Conservation (phyloP, 106 monocot species). For the Iris macrosiphon region DNA sequence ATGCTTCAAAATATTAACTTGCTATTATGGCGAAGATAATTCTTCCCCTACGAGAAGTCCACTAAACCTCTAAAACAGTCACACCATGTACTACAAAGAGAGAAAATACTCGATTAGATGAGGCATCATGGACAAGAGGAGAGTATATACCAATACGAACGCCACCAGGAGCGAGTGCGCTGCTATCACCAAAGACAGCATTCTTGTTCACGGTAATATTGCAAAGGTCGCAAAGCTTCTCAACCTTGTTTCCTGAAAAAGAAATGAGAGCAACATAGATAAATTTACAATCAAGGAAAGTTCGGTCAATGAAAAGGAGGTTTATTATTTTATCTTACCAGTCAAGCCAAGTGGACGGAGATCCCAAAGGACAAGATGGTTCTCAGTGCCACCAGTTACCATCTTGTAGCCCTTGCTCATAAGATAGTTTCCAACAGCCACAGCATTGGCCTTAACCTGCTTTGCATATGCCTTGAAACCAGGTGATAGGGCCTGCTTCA, state of each 20-base stretch:
- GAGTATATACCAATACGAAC: slow-evolving; percentile 55
- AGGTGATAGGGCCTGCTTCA: slow-evolving; percentile 48
- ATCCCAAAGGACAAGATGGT: slow-evolving; percentile 85
- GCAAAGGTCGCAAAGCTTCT: slow-evolving; percentile 80
- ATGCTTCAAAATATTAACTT: too few relatives aligned
- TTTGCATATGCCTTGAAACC: slow-evolving; percentile 67
- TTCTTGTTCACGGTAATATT: slow-evolving; percentile 80
- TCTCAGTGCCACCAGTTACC: slow-evolving; percentile 69
- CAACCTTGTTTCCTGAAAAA: slow-evolving; percentile 63
- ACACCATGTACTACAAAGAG: neutral
- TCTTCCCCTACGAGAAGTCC: too few relatives aligned
- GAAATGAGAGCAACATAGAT: neutral
- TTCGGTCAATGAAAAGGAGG: neutral
- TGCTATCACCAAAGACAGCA: slow-evolving; percentile 78
- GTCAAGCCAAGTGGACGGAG: slow-evolving; percentile 70
- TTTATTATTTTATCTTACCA: slow-evolving; percentile 24
- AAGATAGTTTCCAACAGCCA: slow-evolving; percentile 42
- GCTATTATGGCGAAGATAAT: too few relatives aligned
- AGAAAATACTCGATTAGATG: neutral
- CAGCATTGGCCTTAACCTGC: slow-evolving; percentile 64
- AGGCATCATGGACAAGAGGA: neutral
- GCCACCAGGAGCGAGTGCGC: slow-evolving; percentile 73
- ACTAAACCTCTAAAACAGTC: too few relatives aligned
- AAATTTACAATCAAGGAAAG: neutral
- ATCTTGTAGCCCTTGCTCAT: slow-evolving; percentile 64